These are phyloP conservation scores for Aspergillus clavatus DNA, from an alignment of 2,329 filamentous ascomycete species.

Conservation along the genomic window DNA sequence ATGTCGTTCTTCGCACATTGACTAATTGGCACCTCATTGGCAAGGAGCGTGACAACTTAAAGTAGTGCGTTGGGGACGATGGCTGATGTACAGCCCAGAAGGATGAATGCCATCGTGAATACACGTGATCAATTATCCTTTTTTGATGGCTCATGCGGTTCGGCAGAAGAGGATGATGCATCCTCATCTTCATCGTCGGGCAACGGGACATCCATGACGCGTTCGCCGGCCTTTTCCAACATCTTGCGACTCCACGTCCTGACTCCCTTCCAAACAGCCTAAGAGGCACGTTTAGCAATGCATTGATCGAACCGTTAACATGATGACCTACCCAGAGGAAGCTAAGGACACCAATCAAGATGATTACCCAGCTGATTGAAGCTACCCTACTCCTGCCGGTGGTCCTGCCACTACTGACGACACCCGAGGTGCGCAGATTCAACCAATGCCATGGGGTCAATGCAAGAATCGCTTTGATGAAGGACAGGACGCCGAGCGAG, in stretches of 20 bases:
- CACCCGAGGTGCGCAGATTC: constrained; percentile 61
- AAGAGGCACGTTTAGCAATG: constrained; percentile 17
- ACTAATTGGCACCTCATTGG: constrained; percentile 92
- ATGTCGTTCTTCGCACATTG: constrained; percentile 78
- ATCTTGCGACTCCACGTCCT: constrained; percentile 65
- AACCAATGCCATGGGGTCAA: constrained; percentile 73
- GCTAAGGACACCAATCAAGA: constrained; percentile 73
- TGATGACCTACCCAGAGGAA: constrained; percentile 64
- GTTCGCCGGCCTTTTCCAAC: constrained; percentile 73
- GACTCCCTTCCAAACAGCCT: constrained; percentile 79
- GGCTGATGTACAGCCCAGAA: neutral
- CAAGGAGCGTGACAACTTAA: constrained; percentile 91
- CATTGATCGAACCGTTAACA: neutral
- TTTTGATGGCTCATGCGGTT: constrained; percentile 19
- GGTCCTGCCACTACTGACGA: constrained; percentile 49
- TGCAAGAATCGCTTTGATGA: constrained; percentile 72
- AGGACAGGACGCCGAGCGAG: constrained; percentile 81
- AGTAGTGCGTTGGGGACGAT: constrained; percentile 63
- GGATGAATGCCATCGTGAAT: neutral
- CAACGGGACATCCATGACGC: constrained; percentile 67
- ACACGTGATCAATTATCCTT: constrained; percentile 23
- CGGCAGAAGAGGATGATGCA: constrained; percentile 26
- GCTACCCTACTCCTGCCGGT: constrained; percentile 74
- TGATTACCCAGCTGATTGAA: constrained; percentile 71
- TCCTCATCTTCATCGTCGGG: constrained; percentile 55